These are phyloP conservation scores for Zalaria obscura DNA, from an alignment of 2,329 filamentous ascomycete species.

Conservation along the genomic window DNA sequence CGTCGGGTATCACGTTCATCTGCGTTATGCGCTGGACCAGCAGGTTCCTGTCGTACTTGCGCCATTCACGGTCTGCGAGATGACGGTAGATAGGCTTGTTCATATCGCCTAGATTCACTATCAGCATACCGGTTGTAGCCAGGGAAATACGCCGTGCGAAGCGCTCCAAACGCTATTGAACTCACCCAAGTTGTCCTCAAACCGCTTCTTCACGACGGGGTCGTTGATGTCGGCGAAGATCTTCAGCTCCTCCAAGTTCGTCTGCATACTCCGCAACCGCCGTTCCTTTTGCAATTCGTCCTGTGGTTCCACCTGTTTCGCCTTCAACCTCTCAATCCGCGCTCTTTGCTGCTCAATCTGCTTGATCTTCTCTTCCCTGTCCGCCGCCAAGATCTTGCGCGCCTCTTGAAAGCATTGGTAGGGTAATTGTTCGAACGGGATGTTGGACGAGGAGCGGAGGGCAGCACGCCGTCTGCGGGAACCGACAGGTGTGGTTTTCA, in stretches of 20 bases:
- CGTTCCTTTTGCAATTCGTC: conserved; percentile 39
- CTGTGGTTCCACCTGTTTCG: conserved; percentile 22
- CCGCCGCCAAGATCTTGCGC: conserved; percentile 63
- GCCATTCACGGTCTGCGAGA: conserved; percentile 80
- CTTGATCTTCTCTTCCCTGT: conserved; percentile 67
- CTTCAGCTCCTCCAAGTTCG: conserved; percentile 65
- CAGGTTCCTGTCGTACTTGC: conserved; percentile 62
- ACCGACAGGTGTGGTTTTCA: conserved; percentile 49
- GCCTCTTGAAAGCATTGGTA: conserved; percentile 99
- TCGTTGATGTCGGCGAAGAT: conserved; percentile 91
- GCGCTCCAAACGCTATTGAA: conserved; percentile 3
- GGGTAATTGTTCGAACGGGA: conserved; percentile 86
- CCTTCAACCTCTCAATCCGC: conserved; percentile 54
- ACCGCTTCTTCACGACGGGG: conserved; percentile 80
- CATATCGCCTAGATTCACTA: conserved; percentile 59
- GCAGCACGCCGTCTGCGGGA: conserved; percentile 63
- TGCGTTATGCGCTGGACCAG: conserved; percentile 75
- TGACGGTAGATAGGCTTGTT: conserved; percentile 89
- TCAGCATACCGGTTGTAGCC: too few species aligned
- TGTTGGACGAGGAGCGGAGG: conserved; percentile 39
- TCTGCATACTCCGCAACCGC: conserved; percentile 54
- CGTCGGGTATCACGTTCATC: conserved; percentile 76
- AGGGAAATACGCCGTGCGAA: too few species aligned
- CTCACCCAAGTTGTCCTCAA: conserved; percentile 80
- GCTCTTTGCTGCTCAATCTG: conserved; percentile 54